These are phyloP conservation scores for Rhodotorula sp. DNA, from an alignment of 1,284 basidiomycete genomes.

Conservation along the genomic window DNA sequence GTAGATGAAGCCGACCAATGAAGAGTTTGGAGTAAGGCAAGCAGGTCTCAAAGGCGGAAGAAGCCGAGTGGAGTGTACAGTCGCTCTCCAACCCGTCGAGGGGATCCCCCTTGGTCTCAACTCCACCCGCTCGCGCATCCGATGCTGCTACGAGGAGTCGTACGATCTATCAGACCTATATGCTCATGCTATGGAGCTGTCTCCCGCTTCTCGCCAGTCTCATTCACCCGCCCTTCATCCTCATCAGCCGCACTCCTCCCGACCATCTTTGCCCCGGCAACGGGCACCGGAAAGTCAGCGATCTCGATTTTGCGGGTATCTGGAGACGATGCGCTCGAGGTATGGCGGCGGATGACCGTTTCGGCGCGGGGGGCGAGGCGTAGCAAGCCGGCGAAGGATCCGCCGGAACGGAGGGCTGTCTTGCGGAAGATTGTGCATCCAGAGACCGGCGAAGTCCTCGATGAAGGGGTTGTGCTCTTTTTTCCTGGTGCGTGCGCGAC, in stretches of 20 bases:
- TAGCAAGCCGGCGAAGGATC: conserved; percentile 26
- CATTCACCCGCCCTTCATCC: neutral
- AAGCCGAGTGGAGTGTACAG: no score
- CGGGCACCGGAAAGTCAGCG: conserved; percentile 75
- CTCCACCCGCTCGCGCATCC: neutral
- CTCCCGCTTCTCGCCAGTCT: no score
- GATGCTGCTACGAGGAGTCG: no score
- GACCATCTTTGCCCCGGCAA: conserved; percentile 84
- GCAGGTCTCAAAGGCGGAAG: no score
- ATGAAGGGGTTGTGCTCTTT: conserved; percentile 75
- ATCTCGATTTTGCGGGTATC: conserved; percentile 78
- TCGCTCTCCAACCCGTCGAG: no score
- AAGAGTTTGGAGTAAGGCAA: no score
- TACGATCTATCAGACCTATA: neutral
- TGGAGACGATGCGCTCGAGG: conserved; percentile 64
- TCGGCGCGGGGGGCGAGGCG: conserved; percentile 19
- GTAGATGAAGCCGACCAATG: neutral
- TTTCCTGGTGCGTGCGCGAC: conserved; percentile 61
- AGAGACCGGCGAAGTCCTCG: conserved; percentile 62
- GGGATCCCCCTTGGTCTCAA: no score
- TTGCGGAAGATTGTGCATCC: conserved; percentile 70
- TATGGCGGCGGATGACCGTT: conserved; percentile 62
- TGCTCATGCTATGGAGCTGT: no score
- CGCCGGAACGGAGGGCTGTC: conserved; percentile 63
- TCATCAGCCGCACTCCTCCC: conserved; percentile 1